Percentiles rank a stretch among this genome's conserved stretches.
Conservation (phyloP, 2,329 filamentous ascomycete genomes). For the Cercospora canescens region DNA sequence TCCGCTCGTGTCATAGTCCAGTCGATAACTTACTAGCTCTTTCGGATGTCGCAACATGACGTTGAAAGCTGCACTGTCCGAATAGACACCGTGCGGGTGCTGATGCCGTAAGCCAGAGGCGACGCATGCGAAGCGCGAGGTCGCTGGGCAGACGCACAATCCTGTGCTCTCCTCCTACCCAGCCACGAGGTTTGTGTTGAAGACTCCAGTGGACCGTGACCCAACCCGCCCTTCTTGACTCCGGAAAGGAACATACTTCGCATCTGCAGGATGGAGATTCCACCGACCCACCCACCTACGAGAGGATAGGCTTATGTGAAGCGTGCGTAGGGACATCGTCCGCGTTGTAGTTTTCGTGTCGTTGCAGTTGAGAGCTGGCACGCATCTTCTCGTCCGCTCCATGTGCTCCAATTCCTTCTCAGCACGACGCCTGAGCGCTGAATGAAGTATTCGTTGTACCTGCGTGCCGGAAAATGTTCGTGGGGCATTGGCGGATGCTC, state of each 20-base stretch:
- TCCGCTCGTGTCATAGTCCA: not conserved
- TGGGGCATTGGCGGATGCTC: not conserved
- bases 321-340: not conserved
- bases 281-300: not conserved
- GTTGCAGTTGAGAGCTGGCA: not conserved
- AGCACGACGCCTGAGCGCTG: not conserved
- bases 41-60: not conserved
- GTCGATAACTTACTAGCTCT: not conserved
- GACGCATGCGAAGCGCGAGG: not conserved
- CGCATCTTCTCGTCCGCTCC: not conserved
- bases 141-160: not conserved
- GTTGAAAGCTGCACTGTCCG: not conserved
- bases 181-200: not conserved
- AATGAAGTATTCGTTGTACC: not conserved
- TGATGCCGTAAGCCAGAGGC: not conserved
- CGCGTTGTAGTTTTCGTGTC: not conserved
- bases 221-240: not conserved
- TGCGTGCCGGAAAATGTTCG: not conserved
- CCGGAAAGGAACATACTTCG: not conserved
- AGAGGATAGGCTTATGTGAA: not conserved
- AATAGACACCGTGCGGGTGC: not conserved
- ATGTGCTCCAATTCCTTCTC: not conserved
- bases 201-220: not conserved
- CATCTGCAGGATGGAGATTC: not conserved
- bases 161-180: not conserved